phyloP scores from a whole-genome alignment of 73 alveolate genomes.

The Urostyla sp. region DNA sequence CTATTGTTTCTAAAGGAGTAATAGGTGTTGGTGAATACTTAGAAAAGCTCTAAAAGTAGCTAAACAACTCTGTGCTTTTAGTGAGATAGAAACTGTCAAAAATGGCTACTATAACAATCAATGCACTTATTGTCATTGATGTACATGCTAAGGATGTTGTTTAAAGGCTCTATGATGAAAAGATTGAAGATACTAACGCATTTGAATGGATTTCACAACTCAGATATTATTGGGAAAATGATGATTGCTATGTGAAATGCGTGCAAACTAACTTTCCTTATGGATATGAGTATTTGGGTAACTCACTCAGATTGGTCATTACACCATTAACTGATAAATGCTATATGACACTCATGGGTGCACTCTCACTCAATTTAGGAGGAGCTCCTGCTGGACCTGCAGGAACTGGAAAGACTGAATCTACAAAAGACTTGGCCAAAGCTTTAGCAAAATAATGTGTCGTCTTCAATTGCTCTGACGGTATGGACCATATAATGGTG shows the following conservation, averaged over 20 bases:
- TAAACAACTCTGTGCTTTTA: constrained; percentile 93
- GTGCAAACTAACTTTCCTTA: constrained; percentile 99
- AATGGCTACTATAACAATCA: constrained; percentile 94
- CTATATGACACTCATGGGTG: constrained; percentile 99
- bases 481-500: constrained; percentile 98
- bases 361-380: constrained; percentile 95
- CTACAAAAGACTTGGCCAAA: constrained; percentile 97
- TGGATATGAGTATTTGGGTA: constrained; percentile 99
- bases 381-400: constrained; percentile 99
- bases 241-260: constrained; percentile 96
- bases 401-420: constrained; percentile 99
- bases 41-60: constrained; percentile 78
- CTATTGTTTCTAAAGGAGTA: constrained; percentile 81
- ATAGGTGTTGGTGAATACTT: constrained; percentile 84
- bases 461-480: constrained; percentile 97
- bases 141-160: constrained; percentile 99
- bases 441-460: constrained; percentile 93
- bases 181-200: constrained; percentile 77
- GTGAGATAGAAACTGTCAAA: constrained; percentile 97
- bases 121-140: constrained; percentile 99
- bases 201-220: constrained; percentile 99
- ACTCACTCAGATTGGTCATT: constrained; percentile 98
- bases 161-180: constrained; percentile 88
- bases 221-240: constrained; percentile 99
- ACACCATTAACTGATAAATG: constrained; percentile 99